phyloP scores from a whole-genome alignment of 1,139 yeast genomes.

The Suhomyces guaymorum region DNA sequence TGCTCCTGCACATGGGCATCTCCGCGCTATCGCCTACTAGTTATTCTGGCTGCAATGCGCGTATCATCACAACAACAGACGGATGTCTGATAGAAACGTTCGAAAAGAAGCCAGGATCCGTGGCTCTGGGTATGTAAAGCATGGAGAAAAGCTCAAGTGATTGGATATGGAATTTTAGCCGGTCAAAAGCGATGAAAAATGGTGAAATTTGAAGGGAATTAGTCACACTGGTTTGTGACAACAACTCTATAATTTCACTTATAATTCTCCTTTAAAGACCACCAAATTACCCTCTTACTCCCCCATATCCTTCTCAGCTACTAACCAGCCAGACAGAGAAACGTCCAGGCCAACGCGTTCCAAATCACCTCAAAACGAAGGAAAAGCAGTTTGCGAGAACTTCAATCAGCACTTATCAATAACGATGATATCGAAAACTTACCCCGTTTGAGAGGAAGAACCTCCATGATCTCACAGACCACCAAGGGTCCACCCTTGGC shows the following conservation, averaged over 20 bases:
- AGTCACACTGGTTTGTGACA: no score
- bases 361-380: slow-evolving; percentile 13
- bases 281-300: no score
- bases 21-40: no score
- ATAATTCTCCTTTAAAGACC: no score
- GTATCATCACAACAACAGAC: neutral
- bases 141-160: no score
- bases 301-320: slow-evolving; percentile 1
- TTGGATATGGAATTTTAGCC: no score
- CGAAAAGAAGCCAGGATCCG: slow-evolving; percentile 32
- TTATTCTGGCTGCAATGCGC: slow-evolving; percentile 10
- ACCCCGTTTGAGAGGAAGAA: slow-evolving; percentile 24
- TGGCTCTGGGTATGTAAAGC: slow-evolving; percentile 44
- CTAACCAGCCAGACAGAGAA: slow-evolving; percentile 14
- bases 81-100: slow-evolving; percentile 9
- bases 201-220: no score
- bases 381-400: slow-evolving; percentile 11
- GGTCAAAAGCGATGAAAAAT: no score
- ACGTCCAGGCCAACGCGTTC: slow-evolving; percentile 15
- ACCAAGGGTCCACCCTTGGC: slow-evolving; percentile 3
- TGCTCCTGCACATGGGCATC: no score
- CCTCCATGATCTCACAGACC: no score
- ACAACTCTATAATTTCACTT: no score
- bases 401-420: slow-evolving; percentile 29
- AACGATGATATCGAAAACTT: slow-evolving; percentile 25